Evolutionary conservation across 495 filamentous ascomycete genomes (phyloP).

Genomic region (Halenospora varia): DNA sequence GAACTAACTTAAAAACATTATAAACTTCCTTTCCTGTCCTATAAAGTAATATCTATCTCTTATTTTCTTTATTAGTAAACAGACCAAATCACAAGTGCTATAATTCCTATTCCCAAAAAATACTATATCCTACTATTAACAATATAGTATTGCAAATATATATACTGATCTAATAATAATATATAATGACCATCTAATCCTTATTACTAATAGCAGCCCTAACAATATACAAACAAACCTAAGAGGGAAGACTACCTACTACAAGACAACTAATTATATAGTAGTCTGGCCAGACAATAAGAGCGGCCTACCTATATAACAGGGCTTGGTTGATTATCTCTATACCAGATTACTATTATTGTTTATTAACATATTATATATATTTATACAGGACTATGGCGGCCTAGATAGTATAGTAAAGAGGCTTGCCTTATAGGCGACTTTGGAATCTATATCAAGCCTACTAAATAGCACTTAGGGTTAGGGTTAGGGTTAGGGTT

Average conservation of each 20-base stretch:
- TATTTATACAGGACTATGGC: no score
- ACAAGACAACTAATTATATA: slow-evolving; percentile 5
- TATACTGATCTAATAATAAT: slow-evolving; percentile 1
- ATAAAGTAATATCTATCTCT: slow-evolving; percentile 8
- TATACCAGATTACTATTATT: no score
- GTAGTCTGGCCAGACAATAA: slow-evolving; percentile 6
- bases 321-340: no score
- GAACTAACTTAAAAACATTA: slow-evolving; percentile 2
- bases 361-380: no score
- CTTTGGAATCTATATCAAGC: slow-evolving; percentile 13
- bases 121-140: no score
- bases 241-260: slow-evolving; percentile 10
- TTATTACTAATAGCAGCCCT: slow-evolving; percentile 9
- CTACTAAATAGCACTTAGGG: not conserved
- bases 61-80: slow-evolving; percentile 9
- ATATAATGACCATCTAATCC: slow-evolving; percentile 11
- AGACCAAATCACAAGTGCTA: slow-evolving; percentile 1
- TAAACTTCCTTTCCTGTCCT: slow-evolving; percentile 1
- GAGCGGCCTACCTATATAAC: not conserved
- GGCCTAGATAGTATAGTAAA: slow-evolving; percentile 5
- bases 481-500: no score
- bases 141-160: slow-evolving; percentile 11
- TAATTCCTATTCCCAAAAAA: no score
- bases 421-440: slow-evolving; percentile 2
- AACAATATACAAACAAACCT: slow-evolving; percentile 1